A percentile compares a stretch with the other conserved stretches of the same genome.
These are phyloP conservation scores for Penicillium canescens DNA, from an alignment of 495 filamentous ascomycete genomes.

Conservation along the genomic window DNA sequence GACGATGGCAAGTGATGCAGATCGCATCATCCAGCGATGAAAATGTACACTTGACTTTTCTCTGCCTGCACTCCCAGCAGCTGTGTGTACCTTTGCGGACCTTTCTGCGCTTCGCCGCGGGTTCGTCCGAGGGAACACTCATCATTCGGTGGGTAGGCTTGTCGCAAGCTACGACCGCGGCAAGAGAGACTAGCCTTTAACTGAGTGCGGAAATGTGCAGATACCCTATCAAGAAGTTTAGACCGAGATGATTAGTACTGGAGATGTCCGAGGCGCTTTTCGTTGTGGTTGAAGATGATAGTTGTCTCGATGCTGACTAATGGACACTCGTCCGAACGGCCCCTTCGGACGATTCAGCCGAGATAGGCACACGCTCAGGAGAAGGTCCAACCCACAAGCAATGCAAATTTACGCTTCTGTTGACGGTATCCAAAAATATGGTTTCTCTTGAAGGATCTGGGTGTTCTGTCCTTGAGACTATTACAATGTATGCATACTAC, in stretches of 20 bases:
- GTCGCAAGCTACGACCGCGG: not conserved
- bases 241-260: not conserved
- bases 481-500: too few species aligned
- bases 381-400: too few species aligned
- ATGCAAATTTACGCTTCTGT: too few species aligned
- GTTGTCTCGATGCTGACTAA: not conserved
- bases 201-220: not conserved
- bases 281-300: not conserved
- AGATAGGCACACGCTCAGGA: too few species aligned
- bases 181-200: not conserved
- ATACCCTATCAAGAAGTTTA: not conserved
- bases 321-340: not conserved
- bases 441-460: too few species aligned
- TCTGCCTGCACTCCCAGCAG: slow-evolving; percentile 42
- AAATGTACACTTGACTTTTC: slow-evolving; percentile 39
- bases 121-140: slow-evolving; percentile 1
- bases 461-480: too few species aligned
- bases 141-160: not conserved
- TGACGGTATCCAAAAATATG: too few species aligned
- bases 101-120: slow-evolving; percentile 26
- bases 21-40: slow-evolving; percentile 19
- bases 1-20: slow-evolving; percentile 44
- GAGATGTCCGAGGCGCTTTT: not conserved
- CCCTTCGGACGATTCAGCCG: not conserved
- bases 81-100: slow-evolving; percentile 40